Conservation (phyloP, 1,284 basidiomycete species). For the Tylopilus sp. region DNA sequence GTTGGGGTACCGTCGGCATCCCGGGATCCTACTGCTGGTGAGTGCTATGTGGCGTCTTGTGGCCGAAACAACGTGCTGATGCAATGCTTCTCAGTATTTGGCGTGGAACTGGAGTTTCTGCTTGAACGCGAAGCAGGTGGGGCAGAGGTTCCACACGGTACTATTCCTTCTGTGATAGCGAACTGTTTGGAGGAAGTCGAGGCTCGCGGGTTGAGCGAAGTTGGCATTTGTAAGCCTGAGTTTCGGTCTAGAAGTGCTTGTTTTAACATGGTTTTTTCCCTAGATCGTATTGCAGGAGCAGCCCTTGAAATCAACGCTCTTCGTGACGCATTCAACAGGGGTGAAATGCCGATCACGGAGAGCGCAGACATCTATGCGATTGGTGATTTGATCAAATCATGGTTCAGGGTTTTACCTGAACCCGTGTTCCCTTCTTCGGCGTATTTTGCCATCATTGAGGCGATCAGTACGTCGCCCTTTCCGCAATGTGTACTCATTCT, state of each 20-base stretch:
- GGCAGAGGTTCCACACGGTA: slow-evolving; percentile 61
- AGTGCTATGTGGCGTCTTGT: slow-evolving; percentile 36
- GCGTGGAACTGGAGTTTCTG: slow-evolving; percentile 76
- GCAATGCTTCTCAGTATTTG: slow-evolving; percentile 67
- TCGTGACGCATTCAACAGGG: slow-evolving; percentile 81
- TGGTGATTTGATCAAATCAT: slow-evolving; percentile 84
- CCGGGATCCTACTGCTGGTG: slow-evolving; percentile 73
- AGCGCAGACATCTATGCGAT: slow-evolving; percentile 83
- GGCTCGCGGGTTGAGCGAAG: slow-evolving; percentile 77
- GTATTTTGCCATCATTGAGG: slow-evolving; percentile 75
- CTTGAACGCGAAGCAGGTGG: slow-evolving; percentile 71
- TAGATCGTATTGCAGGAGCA: slow-evolving; percentile 88
- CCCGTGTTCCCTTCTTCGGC: slow-evolving; percentile 78
- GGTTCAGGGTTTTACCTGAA: slow-evolving; percentile 85
- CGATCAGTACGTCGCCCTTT: slow-evolving; percentile 62
- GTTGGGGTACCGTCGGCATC: slow-evolving; percentile 48
- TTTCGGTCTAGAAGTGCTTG: background rate
- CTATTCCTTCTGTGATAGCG: slow-evolving; percentile 73
- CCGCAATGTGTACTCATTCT: background rate
- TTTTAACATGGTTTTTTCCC: background rate
- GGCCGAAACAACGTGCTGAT: slow-evolving; percentile 15
- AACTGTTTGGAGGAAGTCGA: slow-evolving; percentile 78
- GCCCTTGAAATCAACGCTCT: slow-evolving; percentile 73
- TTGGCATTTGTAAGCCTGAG: slow-evolving; percentile 81
- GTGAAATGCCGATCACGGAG: slow-evolving; percentile 67